Evolutionary conservation across 1,284 basidiomycete genomes (phyloP).

Genomic region (Ceratobasidium sp.): DNA sequence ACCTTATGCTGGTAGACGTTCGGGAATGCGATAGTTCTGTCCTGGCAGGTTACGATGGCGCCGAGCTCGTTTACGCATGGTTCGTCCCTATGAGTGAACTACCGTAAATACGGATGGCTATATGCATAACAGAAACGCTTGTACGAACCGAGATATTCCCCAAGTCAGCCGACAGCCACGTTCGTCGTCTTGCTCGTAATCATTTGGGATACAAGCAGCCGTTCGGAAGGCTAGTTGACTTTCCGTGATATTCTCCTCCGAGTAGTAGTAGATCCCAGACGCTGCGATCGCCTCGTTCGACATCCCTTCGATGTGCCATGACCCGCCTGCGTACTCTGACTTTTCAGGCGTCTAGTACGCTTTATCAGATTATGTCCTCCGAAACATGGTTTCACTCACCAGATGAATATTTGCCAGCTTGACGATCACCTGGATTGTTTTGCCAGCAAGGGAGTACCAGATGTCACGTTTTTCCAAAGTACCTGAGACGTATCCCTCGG

Average conservation of each 20-base stretch:
- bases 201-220: neutral
- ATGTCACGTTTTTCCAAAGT: no score
- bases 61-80: slow-evolving; percentile 54
- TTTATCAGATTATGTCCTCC: neutral
- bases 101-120: neutral
- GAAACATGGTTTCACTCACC: neutral
- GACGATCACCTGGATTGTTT: no score
- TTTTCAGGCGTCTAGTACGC: slow-evolving; percentile 9
- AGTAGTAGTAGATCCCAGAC: slow-evolving; percentile 61
- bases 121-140: neutral
- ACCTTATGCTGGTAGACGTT: slow-evolving; percentile 67
- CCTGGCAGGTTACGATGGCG: slow-evolving; percentile 52
- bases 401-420: slow-evolving; percentile 50
- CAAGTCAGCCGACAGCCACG: neutral
- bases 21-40: slow-evolving; percentile 65
- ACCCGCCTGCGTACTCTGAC: slow-evolving; percentile 56
- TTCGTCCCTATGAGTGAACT: no score
- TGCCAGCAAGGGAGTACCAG: slow-evolving; percentile 59
- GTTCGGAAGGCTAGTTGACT: slow-evolving; percentile 42
- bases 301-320: slow-evolving; percentile 61
- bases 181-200: slow-evolving; percentile 2
- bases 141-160: slow-evolving; percentile 8
- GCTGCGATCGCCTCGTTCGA: slow-evolving; percentile 66
- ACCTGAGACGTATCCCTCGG: no score
- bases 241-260: slow-evolving; percentile 48